Evolutionary conservation across 495 filamentous ascomycete genomes (phyloP), one percentile per base, ranked within the genome.

Genomic region (Aspergillus nidulans): DNA sequence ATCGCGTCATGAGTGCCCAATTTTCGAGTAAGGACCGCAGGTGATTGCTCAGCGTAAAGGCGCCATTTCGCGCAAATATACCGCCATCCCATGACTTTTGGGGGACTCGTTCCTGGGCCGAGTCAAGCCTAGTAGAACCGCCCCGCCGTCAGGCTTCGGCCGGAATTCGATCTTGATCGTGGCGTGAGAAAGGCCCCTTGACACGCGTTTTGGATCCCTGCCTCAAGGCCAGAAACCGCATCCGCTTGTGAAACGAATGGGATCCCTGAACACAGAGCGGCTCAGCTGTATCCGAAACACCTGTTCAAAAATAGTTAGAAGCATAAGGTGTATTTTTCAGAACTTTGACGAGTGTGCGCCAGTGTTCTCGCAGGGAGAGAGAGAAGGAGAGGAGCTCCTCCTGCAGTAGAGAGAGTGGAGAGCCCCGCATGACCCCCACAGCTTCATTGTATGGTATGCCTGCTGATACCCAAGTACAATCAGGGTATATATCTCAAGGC

Each of bases 31-130:
- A n/a, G 23, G 28, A 19, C 21, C 19, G 21, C 7, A 18, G 36
- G 10, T 26, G 49, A 52, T 52, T 52, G 28, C 49, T 52, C 49
- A 52, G 38, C 23, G 26, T 23, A 28, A 25, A 42, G 15, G 23
- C 53, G 53, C 45, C 53, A 55, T 55, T 49, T 49, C 24, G 15
- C 36, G 36, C 25, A 44, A 45, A 49, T 20, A 36, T 55, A 49
- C 52, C 45, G 53, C 30, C 42, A 40, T 48, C 36, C 12, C 19
- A 40, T 19, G 21, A 30, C 32, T 3, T 2, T 25, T 30, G 49
- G 34, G 45, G 40, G 21, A 15, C 38, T 21, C n/a, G 52, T 55
- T 48, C 52, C 52, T 55, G 52, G 45, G 28, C 51, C 46, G 51
- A 32, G 41, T 42, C 18, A 24, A 18, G n/a, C 30, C 30, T 34